These are phyloP conservation scores for Monilinia aucupariae DNA, from an alignment of 2,329 filamentous ascomycete species.

Conservation along the genomic window DNA sequence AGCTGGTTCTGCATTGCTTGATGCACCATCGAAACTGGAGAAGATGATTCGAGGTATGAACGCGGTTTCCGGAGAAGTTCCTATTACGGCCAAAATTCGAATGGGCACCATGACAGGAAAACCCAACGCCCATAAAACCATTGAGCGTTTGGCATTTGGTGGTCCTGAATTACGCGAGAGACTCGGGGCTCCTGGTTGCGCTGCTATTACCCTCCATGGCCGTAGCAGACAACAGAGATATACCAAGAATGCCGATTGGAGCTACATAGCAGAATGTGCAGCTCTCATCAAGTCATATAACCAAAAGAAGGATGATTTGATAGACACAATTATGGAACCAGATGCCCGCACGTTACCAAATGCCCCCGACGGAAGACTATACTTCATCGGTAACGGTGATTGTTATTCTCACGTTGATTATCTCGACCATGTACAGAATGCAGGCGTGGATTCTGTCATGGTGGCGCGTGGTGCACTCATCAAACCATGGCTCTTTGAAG, in stretches of 20 bases:
- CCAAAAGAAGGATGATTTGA: slow-evolving; percentile 55
- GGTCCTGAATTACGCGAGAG: slow-evolving; percentile 64
- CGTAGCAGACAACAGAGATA: slow-evolving; percentile 92
- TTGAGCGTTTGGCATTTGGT: slow-evolving; percentile 78
- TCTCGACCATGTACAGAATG: slow-evolving; percentile 66
- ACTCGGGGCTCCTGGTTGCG: slow-evolving; percentile 74
- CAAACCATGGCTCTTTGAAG: slow-evolving; percentile 98
- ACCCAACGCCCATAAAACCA: slow-evolving; percentile 74
- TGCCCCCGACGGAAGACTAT: slow-evolving; percentile 62
- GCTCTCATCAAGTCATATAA: slow-evolving; percentile 78
- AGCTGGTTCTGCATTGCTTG: slow-evolving; percentile 87
- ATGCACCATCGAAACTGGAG: slow-evolving; percentile 79
- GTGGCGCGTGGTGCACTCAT: slow-evolving; percentile 91
- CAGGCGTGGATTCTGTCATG: slow-evolving; percentile 91
- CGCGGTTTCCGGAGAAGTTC: slow-evolving; percentile 79
- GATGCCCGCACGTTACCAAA: slow-evolving; percentile 70
- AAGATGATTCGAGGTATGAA: slow-evolving; percentile 97
- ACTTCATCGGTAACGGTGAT: slow-evolving; percentile 94
- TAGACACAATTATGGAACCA: slow-evolving; percentile 72
- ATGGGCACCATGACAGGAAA: slow-evolving; percentile 78
- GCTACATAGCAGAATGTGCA: slow-evolving; percentile 86
- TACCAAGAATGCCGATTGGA: slow-evolving; percentile 87
- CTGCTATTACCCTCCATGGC: slow-evolving; percentile 93
- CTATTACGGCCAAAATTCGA: slow-evolving; percentile 90
- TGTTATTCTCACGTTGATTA: slow-evolving; percentile 93